Base-by-base conservation (phyloP, 768 basidiomycete genomes). In the Tulasnella sp. region DNA sequence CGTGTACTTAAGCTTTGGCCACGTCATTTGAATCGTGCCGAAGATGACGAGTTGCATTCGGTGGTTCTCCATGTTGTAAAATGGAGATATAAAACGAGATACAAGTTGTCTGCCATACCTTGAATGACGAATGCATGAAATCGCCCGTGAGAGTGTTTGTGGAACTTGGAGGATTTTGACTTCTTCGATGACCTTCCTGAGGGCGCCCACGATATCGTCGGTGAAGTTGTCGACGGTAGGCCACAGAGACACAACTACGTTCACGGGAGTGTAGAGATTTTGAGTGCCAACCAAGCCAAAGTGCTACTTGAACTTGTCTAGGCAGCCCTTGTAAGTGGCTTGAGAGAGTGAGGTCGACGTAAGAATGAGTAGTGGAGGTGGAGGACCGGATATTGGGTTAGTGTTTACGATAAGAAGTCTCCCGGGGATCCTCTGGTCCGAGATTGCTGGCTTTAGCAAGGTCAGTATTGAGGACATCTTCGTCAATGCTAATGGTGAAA, bases 201-300 rank as follows among this genome's bases (percentile, higher is more conserved):
- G n/a, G 1, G 64, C 65, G 21, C 73, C 63, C 2, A 69, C 71
- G 21, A 78, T 58, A 9, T 26, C 23, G 13, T 24, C 13, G 13
- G 53, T 47, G n/a, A 62, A 51, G 24, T 47, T 48, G n/a, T n/a
- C 17, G 5, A 11, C 26, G 10, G 55, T 45, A 11, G 67, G 68
- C 65, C 75, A 77, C 1, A 75, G 76, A 7, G 74, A 74, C 73
- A 74, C 75, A n/a, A 70, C 69, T 19, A 75, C 72, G 44, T 73
- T 76, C 32, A 66, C 62, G 23, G 77, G 65, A 8, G 71, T 67
- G 47, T 67, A 72, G 0, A 78, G 67, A 47, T 75, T 71, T 49
- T 71, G 65, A 41, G 68, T 62, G 23, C 65, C 64, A n/a, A 54
- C 56, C 2, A 73, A 63, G 10, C 72, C 73, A 24, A 74, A 64